These are phyloP conservation scores for Ogataea trehalophila DNA, from an alignment of 805 yeast species.

Conservation along the genomic window DNA sequence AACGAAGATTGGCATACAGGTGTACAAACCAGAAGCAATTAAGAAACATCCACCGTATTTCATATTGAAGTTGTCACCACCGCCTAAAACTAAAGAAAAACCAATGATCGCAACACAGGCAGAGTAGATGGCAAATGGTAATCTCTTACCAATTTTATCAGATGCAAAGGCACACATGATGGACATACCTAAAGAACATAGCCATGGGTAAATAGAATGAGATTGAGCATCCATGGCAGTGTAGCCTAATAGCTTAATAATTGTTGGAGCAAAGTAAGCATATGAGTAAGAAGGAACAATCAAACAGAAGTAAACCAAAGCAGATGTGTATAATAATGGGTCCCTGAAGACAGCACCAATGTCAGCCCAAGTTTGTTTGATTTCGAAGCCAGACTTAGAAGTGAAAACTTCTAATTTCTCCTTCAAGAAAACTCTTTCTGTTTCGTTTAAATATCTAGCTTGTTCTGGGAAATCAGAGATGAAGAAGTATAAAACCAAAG, in stretches of 20 bases:
- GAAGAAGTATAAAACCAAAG: slow-evolving; percentile 35
- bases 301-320: slow-evolving; percentile 57
- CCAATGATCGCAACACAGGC: slow-evolving; percentile 44
- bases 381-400: slow-evolving; percentile 46
- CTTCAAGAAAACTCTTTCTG: slow-evolving; percentile 52
- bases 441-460: slow-evolving; percentile 45
- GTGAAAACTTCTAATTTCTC: slow-evolving; percentile 54
- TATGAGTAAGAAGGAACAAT: slow-evolving; percentile 73
- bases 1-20: slow-evolving; percentile 63
- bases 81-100: slow-evolving; percentile 49
- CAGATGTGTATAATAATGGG: slow-evolving; percentile 51
- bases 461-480: slow-evolving; percentile 73
- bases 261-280: slow-evolving; percentile 69
- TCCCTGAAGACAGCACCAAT: slow-evolving; percentile 51
- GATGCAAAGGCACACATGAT: slow-evolving; percentile 60
- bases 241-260: slow-evolving; percentile 56
- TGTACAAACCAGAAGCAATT: slow-evolving; percentile 52
- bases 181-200: slow-evolving; percentile 64
- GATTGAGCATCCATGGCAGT: slow-evolving; percentile 72
- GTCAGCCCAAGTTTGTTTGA: slow-evolving; percentile 42
- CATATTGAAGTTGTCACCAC: slow-evolving; percentile 31
- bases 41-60: slow-evolving; percentile 65
- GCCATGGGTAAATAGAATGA: slow-evolving; percentile 84
- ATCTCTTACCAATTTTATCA: slow-evolving; percentile 47
- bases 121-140: slow-evolving; percentile 35